Evolutionary conservation across 176 grass and related monocot species (phyloP), one percentile per base, ranked within the genome.

Genomic region (Oryza meyeriana): DNA sequence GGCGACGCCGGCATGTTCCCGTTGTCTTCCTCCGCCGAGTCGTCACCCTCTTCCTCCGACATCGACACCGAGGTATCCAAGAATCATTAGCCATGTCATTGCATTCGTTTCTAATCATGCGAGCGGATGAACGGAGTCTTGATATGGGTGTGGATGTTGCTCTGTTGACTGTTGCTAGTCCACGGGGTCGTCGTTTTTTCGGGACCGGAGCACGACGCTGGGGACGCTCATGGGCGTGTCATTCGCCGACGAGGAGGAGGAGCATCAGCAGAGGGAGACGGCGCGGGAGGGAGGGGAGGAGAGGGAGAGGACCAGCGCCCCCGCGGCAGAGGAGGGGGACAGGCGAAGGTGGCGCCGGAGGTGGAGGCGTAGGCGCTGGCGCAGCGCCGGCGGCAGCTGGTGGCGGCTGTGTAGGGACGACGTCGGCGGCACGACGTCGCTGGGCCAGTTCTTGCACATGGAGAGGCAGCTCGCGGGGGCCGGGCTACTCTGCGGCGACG

Each of bases 191-290:
- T 98, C 96, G 18, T 98, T 98, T 89, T 98, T 95, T 57, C 90
- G 59, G 11, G 93, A 98, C 84, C 81, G 90, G 61, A 95, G 96
- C 84, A 98, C 96, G 34, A 98, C 92, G 30, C 88, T 98, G n/a
- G 96, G 96, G 25, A 98, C 96, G 10, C 93, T 98, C 20, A 98
- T 98, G 96, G 96, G 96, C 62, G 96, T 98, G 58, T 83, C 85
- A 66, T 67, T 97, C 34, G 66, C 75, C 50, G 86, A 80, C 20
- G 70, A 52, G 10, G 83, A 80, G 73, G 81, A 72, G 31, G 52
- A 59, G 55, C 48, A 55, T 17, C 48, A 59, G 55, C 55, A 25
- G 55, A n/a, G 55, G 22, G 55, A 59, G 38, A 66, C 38, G 44
- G 77, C 28, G 6, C 48, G 1, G 72, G 71, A 58, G 44, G 84